A percentile compares a stretch with the other conserved stretches of the same genome.
Conservation (phyloP, 345 rosid genomes). For the Capsella bursapastoris region DNA sequence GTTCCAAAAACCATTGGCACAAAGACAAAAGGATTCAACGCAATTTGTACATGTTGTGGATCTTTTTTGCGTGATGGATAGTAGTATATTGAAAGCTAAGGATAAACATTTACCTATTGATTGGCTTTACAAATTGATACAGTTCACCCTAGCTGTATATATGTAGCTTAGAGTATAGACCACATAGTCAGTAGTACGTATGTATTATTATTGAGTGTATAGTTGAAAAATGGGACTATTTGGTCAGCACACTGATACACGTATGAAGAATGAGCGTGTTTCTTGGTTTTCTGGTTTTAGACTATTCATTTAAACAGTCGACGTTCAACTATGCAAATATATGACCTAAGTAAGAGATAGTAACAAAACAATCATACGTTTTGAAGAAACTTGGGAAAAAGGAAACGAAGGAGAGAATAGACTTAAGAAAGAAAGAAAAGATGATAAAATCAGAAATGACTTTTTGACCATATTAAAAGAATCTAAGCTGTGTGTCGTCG, state of each 20-base stretch:
- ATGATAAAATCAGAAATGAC: neutral
- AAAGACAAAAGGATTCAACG: neutral
- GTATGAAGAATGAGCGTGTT: neutral
- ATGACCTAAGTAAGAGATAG: neutral
- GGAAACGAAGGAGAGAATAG: neutral
- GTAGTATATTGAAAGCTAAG: slow-evolving; percentile 7
- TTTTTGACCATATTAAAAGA: slow-evolving; percentile 30
- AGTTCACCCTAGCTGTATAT: neutral
- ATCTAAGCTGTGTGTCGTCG: slow-evolving; percentile 24
- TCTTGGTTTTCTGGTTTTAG: neutral
- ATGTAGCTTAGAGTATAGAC: neutral
- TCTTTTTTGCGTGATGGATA: neutral
- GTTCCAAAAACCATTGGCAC: slow-evolving; percentile 5
- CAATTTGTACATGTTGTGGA: neutral
- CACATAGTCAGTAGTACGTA: neutral
- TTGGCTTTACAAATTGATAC: slow-evolving; percentile 1
- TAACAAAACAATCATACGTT: neutral
- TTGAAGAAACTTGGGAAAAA: neutral
- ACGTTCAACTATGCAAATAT: neutral
- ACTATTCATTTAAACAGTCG: neutral
- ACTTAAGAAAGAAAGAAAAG: neutral
- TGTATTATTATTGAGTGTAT: no score
- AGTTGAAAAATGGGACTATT: neutral
- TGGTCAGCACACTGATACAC: neutral
- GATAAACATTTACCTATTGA: slow-evolving; percentile 1